These are phyloP conservation scores for Sextonia rubra DNA, from an alignment of 164 flowering plant species.

Conservation along the genomic window DNA sequence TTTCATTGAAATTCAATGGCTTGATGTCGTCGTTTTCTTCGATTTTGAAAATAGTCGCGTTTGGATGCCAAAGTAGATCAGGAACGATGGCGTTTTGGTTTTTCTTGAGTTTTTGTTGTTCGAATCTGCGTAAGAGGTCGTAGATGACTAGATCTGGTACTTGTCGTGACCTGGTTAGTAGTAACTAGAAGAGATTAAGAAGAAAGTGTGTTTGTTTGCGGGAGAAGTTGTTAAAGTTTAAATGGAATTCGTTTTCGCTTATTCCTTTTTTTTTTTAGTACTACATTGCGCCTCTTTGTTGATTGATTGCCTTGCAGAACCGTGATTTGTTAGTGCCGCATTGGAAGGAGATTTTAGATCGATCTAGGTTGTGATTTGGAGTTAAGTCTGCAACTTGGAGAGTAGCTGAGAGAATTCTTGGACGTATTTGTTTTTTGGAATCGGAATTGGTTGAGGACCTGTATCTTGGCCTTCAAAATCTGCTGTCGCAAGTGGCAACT, in stretches of 20 bases:
- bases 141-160: background rate
- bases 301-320: background rate
- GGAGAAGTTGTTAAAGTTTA: background rate
- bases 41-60: background rate
- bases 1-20: background rate
- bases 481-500: background rate
- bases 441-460: background rate
- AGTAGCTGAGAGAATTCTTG: background rate
- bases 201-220: background rate
- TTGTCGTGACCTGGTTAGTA: background rate
- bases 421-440: background rate
- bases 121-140: background rate
- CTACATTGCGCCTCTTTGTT: background rate
- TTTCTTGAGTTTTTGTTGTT: background rate
- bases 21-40: too few species aligned
- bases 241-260: background rate
- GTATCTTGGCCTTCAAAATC: background rate
- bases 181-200: background rate
- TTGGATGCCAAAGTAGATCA: background rate
- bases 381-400: background rate
- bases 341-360: too few species aligned
- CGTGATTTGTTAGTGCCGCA: background rate
- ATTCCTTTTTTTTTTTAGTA: too few species aligned
- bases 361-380: background rate
- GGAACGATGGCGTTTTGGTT: too few species aligned